phyloP scores from a whole-genome alignment of 2,329 filamentous ascomycete species.

The Botryotinia narcissicola region DNA sequence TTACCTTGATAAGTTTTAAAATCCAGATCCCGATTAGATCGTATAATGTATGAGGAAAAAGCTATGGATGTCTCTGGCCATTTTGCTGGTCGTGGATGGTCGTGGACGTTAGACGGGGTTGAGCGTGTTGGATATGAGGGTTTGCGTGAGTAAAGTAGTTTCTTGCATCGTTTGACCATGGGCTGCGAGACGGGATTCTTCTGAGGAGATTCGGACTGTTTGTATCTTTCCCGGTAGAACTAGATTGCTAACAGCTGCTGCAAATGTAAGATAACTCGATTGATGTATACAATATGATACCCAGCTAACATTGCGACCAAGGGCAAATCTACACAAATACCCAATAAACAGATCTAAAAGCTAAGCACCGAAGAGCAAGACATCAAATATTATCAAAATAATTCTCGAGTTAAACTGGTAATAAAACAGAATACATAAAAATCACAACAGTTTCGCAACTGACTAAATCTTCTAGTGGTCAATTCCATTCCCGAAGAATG shows the following conservation, averaged over 20 bases:
- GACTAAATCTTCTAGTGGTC: background rate
- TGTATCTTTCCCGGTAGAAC: background rate
- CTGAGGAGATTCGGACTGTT: too few relatives aligned
- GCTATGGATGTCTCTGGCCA: background rate
- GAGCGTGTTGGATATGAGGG: background rate
- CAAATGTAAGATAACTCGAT: too few relatives aligned
- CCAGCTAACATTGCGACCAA: background rate
- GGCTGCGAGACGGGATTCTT: too few relatives aligned
- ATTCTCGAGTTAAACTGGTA: background rate
- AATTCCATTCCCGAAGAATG: background rate
- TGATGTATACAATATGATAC: too few relatives aligned
- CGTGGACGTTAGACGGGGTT: background rate
- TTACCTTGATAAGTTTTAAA: background rate
- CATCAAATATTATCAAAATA: background rate
- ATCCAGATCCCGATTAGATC: background rate
- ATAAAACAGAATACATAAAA: background rate
- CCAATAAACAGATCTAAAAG: background rate
- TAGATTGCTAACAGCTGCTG: background rate
- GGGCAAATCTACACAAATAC: background rate
- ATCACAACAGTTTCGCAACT: background rate
- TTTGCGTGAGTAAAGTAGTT: background rate
- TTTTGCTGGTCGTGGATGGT: background rate
- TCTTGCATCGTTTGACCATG: background rate
- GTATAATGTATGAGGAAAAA: background rate
- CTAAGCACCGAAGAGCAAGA: background rate